Evolutionary conservation across 2,329 filamentous ascomycete species (phyloP).

Genomic region (Coniochaeta hoffmannii): DNA sequence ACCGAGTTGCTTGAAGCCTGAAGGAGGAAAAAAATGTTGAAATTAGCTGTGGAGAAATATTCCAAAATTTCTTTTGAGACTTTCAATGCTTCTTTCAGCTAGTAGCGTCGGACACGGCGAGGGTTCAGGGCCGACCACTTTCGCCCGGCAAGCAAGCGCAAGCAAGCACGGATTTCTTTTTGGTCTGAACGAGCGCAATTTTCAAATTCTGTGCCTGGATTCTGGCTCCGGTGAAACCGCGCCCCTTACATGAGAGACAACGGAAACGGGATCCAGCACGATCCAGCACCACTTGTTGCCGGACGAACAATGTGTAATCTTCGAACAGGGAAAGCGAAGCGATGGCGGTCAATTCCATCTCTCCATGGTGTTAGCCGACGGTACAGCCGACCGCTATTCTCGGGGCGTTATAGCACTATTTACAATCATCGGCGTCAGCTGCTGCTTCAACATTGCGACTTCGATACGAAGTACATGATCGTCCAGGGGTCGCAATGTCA

Average conservation of each 20-base stretch:
- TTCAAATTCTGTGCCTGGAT: neutral
- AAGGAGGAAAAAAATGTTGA: neutral
- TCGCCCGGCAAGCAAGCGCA: neutral
- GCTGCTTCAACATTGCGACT: neutral
- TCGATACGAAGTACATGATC: neutral
- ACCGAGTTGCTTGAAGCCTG: neutral
- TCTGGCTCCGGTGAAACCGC: neutral
- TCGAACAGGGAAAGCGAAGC: neutral
- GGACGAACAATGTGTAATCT: neutral
- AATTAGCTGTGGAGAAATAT: conserved; percentile 1
- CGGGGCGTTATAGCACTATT: neutral
- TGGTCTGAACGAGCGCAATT: neutral
- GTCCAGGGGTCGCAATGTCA: neutral
- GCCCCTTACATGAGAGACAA: neutral
- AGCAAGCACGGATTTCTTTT: neutral
- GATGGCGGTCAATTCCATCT: neutral
- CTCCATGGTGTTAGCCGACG: neutral
- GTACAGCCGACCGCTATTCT: neutral
- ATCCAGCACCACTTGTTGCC: neutral
- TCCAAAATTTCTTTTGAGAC: neutral
- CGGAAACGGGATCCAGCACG: neutral
- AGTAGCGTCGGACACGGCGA: neutral
- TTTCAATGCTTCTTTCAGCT: neutral
- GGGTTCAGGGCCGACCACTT: neutral
- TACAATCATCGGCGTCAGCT: conserved; percentile 1